phyloP scores from a whole-genome alignment of 257 asterid species.

The Nyctanthes arbortristis region DNA sequence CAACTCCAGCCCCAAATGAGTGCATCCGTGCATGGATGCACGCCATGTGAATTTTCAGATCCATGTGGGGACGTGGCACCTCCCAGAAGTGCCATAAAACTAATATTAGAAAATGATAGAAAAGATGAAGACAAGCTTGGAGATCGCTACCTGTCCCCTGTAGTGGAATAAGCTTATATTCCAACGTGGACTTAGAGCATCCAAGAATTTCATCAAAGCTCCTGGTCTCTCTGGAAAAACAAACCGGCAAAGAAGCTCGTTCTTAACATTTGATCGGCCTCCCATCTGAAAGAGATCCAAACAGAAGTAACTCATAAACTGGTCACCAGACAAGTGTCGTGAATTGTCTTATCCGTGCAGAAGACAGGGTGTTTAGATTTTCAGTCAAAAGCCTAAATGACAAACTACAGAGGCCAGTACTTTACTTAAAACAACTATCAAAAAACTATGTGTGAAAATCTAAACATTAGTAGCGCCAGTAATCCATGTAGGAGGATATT shows the following conservation, averaged over 20 bases:
- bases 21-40: too few species aligned
- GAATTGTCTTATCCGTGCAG: background rate
- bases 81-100: too few species aligned
- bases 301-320: slow-evolving; percentile 18
- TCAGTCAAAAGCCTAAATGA: background rate
- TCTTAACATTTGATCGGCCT: slow-evolving; percentile 72
- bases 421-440: background rate
- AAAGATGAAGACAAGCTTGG: background rate
- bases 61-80: too few species aligned
- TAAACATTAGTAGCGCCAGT: background rate
- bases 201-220: slow-evolving; percentile 85
- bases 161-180: slow-evolving; percentile 94
- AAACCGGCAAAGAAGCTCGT: slow-evolving; percentile 89
- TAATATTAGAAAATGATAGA: background rate
- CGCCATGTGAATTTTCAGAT: too few species aligned
- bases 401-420: background rate
- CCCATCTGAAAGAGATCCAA: slow-evolving; percentile 67
- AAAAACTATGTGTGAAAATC: background rate
- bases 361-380: background rate
- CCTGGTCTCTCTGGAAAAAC: slow-evolving; percentile 93
- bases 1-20: too few species aligned
- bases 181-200: slow-evolving; percentile 90
- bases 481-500: background rate
- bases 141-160: slow-evolving; percentile 74
- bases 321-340: background rate